Evolutionary conservation across 306 rosid genomes (phyloP).

Genomic region (Gastrolobium villosum): DNA sequence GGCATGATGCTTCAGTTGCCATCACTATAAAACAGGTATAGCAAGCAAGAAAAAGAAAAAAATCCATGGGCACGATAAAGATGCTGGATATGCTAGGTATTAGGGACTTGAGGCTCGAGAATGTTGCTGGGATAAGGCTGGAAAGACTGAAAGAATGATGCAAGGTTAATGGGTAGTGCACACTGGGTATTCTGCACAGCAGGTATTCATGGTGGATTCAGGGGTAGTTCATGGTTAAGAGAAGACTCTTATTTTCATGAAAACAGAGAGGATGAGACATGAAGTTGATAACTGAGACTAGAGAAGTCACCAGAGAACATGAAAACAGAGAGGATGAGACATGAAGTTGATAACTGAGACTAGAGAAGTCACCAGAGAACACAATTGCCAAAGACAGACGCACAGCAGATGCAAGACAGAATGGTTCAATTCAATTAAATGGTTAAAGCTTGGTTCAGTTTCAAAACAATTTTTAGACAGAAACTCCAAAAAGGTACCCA

Average conservation of each 20-base stretch:
- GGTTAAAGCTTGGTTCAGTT: background rate
- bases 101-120: background rate
- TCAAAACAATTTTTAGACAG: constrained; percentile 6
- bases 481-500: constrained; percentile 14
- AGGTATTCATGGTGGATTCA: background rate
- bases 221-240: background rate
- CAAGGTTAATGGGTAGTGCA: background rate
- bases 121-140: background rate
- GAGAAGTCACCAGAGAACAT: background rate
- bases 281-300: background rate
- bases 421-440: background rate
- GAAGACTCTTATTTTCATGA: background rate
- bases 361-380: background rate
- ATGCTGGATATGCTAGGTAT: background rate
- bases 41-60: background rate
- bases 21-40: background rate
- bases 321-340: background rate
- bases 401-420: background rate
- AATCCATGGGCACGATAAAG: background rate
- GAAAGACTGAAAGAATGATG: background rate
- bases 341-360: background rate
- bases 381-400: background rate
- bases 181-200: background rate
- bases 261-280: background rate
- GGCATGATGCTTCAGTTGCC: background rate